phyloP scores from a whole-genome alignment of 805 yeast species.

The Priceomyces melissophilus region DNA sequence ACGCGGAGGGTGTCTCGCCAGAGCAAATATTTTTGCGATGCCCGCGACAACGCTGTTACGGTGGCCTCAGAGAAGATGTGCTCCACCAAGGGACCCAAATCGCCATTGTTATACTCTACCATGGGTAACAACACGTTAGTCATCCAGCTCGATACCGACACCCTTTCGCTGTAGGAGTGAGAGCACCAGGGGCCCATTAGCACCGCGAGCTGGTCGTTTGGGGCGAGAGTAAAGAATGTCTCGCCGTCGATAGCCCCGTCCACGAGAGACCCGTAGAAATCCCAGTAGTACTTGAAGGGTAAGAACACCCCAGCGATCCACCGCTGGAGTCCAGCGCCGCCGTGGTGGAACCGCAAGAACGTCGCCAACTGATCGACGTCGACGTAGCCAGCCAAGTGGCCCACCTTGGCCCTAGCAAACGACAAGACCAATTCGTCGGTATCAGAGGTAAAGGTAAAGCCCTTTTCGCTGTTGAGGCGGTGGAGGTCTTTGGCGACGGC shows the following conservation, averaged over 20 bases:
- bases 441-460: background rate
- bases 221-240: constrained; percentile 11
- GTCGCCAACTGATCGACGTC: constrained; percentile 15
- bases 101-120: constrained; percentile 14
- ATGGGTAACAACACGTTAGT: constrained; percentile 27
- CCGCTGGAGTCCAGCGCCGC: constrained; percentile 13
- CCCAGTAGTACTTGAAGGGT: constrained; percentile 30
- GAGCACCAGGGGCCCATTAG: constrained; percentile 22
- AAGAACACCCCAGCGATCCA: constrained; percentile 27
- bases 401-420: constrained; percentile 17
- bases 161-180: constrained; percentile 9
- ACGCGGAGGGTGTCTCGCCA: constrained; percentile 19
- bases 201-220: constrained; percentile 16
- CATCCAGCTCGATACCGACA: constrained; percentile 21
- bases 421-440: constrained; percentile 12
- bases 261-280: constrained; percentile 16
- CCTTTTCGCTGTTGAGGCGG: background rate
- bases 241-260: constrained; percentile 9
- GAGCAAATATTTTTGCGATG: constrained; percentile 15
- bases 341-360: constrained; percentile 11
- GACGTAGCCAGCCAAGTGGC: constrained; percentile 16
- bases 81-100: constrained; percentile 21
- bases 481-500: background rate
- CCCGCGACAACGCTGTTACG: background rate
- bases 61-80: constrained; percentile 19